phyloP scores from a whole-genome alignment of 2,329 filamentous ascomycete species.

The Stenocarpella maydis region DNA sequence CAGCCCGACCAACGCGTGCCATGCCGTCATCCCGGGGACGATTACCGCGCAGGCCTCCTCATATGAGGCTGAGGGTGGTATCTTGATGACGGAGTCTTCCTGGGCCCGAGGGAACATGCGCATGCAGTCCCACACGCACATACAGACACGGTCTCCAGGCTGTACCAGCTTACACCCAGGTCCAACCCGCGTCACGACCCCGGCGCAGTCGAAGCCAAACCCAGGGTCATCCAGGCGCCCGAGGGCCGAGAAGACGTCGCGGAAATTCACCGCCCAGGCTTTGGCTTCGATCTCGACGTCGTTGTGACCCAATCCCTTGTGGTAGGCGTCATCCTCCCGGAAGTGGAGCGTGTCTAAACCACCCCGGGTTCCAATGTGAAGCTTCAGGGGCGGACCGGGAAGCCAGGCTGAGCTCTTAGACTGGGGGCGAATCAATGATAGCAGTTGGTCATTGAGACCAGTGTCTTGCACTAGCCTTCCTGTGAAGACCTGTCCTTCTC shows the following conservation, averaged over 20 bases:
- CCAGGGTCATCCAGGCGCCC: slow-evolving; percentile 44
- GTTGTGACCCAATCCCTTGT: slow-evolving; percentile 38
- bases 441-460: no score
- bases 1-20: slow-evolving; percentile 48
- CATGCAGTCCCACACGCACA: slow-evolving; percentile 4
- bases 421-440: no score
- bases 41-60: slow-evolving; percentile 14
- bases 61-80: slow-evolving; percentile 8
- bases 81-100: slow-evolving; percentile 31
- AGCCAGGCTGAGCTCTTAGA: neutral
- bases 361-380: slow-evolving; percentile 17
- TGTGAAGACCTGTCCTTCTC: no score
- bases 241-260: slow-evolving; percentile 48
- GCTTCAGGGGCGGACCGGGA: neutral
- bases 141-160: slow-evolving; percentile 16
- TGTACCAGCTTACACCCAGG: slow-evolving; percentile 38
- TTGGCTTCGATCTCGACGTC: slow-evolving; percentile 44
- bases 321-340: slow-evolving; percentile 45
- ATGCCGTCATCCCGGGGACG: slow-evolving; percentile 41
- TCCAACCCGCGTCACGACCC: slow-evolving; percentile 45
- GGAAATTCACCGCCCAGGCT: slow-evolving; percentile 44
- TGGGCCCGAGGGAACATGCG: neutral
- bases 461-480: no score
- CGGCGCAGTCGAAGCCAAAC: slow-evolving; percentile 43
- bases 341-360: slow-evolving; percentile 36